Conservation (phyloP, 345 rosid genomes). For the Linum tenue region DNA sequence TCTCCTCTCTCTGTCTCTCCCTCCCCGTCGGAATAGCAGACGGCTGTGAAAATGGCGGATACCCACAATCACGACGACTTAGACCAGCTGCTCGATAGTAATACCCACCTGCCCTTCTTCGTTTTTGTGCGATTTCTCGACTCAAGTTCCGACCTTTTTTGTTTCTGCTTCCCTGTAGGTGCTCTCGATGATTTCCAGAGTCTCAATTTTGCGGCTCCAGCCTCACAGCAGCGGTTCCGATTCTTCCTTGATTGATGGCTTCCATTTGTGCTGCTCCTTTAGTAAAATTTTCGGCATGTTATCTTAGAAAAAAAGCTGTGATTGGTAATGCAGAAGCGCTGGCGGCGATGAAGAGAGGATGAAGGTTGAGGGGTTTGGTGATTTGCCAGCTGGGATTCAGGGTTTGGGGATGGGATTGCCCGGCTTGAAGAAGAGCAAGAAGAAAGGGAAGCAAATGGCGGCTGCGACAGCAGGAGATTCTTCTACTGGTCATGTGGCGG, state of each 20-base stretch:
- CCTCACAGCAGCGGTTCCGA: constrained; percentile 36
- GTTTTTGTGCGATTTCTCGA: constrained; percentile 1
- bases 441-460: constrained; percentile 64
- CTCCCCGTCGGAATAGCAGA: too few relatives aligned
- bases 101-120: background rate
- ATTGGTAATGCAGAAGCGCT: too few relatives aligned
- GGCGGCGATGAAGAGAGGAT: constrained; percentile 26
- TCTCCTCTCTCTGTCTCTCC: too few relatives aligned
- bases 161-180: constrained; percentile 41
- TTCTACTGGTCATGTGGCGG: constrained; percentile 44
- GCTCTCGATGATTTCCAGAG: constrained; percentile 95
- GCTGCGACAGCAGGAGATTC: constrained; percentile 44
- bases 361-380: constrained; percentile 22
- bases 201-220: constrained; percentile 48
- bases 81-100: constrained; percentile 92
- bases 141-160: background rate
- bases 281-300: too few relatives aligned
- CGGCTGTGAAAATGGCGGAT: background rate
- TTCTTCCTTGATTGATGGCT: background rate
- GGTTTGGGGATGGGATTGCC: constrained; percentile 95
- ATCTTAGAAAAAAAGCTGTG: too few relatives aligned
- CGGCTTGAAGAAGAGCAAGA: constrained; percentile 62
- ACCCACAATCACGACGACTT: constrained; percentile 56
- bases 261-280: background rate
- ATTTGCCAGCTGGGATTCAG: constrained; percentile 53